Base-by-base conservation (phyloP, 116 monocot species). In the Iris pallida region DNA sequence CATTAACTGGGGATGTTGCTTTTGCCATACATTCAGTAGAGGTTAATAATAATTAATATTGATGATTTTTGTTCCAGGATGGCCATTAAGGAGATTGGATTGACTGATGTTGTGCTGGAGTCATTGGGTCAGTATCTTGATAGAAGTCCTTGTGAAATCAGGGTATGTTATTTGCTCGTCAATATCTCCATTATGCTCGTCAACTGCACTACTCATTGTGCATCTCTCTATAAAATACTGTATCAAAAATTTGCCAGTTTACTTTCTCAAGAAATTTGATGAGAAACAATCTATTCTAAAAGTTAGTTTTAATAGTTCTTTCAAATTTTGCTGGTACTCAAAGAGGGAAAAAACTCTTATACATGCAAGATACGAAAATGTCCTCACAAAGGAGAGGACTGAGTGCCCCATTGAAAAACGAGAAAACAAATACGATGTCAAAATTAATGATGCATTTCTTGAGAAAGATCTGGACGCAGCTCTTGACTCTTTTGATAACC, bases 391-490 rank as follows among this genome's bases (percentile, higher is more conserved):
- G 47, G 86, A 80, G 63, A 81, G 79, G 68, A 63, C 43, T 17
- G 81, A 77, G n/a, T 63, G 47, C 16, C 78, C 68, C 71, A 71
- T 41, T 18, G 81, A 82, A 53, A 86, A 77, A 46, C 74, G 47
- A 61, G 82, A 78, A 56, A 64, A 55, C 53, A 71, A 75, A 68
- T 53, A 58, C 66, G 72, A 76, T 73, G 45, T 62, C 6, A 77
- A 74, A 76, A 47, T 74, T 64, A 81, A 78, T 52, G 79, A 90
- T 64, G 61, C 75, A 64, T 76, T 80, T 65, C 45, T 76, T 53
- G 96, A 92, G 47, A 96, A 96, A 81, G 96, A 96, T 86, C 59
- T 96, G 59, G 96, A 96, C 73, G 84, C 91, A 4, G 91, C 96
- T 68, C 73, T 96, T 49, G 96, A 96, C 71, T 96, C 96, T 63